Evolutionary conservation across 805 yeast species (phyloP).

Genomic region (Suhomyces tanzawaensis): DNA sequence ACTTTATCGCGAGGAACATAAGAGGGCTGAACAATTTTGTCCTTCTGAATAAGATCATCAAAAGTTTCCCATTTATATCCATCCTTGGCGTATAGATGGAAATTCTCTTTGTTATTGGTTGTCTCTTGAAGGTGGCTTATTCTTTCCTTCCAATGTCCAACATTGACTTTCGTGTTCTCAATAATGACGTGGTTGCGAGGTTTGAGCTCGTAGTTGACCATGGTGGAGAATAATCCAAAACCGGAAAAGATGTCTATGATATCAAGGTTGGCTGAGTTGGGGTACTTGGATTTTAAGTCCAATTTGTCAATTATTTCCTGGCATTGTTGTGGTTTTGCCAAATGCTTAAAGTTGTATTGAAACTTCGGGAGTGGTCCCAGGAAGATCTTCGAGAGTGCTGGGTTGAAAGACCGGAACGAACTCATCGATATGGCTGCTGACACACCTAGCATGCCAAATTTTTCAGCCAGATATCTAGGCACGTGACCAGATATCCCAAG

Average conservation of each 20-base stretch:
- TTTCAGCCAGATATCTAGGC: neutral
- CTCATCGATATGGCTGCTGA: slow-evolving; percentile 2
- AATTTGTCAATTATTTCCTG: slow-evolving; percentile 48
- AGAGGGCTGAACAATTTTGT: slow-evolving; percentile 37
- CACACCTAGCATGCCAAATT: neutral
- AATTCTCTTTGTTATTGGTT: slow-evolving; percentile 30
- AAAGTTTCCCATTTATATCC: slow-evolving; percentile 73
- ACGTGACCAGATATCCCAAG: neutral
- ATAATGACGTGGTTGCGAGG: slow-evolving; percentile 66
- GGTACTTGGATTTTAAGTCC: slow-evolving; percentile 35
- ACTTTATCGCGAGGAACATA: slow-evolving; percentile 34
- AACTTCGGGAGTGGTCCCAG: slow-evolving; percentile 17
- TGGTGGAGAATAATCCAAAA: slow-evolving; percentile 57
- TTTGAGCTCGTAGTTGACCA: slow-evolving; percentile 54
- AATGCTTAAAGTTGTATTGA: slow-evolving; percentile 26
- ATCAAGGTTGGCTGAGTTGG: slow-evolving; percentile 39
- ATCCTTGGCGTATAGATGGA: slow-evolving; percentile 37
- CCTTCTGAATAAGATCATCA: slow-evolving; percentile 43
- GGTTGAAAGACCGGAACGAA: slow-evolving; percentile 23
- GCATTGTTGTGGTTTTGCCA: slow-evolving; percentile 22
- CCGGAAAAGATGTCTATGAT: slow-evolving; percentile 63
- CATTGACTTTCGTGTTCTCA: slow-evolving; percentile 44
- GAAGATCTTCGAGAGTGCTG: slow-evolving; percentile 23
- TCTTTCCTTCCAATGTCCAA: slow-evolving; percentile 27
- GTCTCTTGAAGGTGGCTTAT: slow-evolving; percentile 20